A percentile compares a stretch with the other conserved stretches of the same genome.
Conservation (phyloP, 352 stramenopile genomes). For the Lagenidium giganteum region DNA sequence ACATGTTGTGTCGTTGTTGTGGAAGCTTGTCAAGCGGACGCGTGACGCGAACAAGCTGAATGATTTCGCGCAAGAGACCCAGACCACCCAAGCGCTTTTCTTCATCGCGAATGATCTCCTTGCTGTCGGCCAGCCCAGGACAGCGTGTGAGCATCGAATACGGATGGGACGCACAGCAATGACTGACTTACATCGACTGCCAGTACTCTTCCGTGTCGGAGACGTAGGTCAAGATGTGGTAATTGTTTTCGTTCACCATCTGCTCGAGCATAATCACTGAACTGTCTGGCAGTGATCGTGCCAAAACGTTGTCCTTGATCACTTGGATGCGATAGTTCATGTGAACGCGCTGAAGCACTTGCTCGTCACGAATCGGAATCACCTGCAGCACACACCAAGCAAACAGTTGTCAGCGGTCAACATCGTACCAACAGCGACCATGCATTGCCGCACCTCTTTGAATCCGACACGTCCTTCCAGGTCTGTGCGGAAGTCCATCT, state of each 20-base stretch:
- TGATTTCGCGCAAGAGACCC: conserved; percentile 52
- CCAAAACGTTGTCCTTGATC: conserved; percentile 74
- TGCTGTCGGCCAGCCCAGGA: too few species aligned
- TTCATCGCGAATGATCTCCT: conserved; percentile 26
- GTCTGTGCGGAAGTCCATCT: conserved; percentile 55
- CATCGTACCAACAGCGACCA: too few species aligned
- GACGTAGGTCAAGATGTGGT: conserved; percentile 66
- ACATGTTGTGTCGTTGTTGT: conserved; percentile 34
- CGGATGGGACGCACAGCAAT: too few species aligned
- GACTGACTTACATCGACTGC: conserved; percentile 36
- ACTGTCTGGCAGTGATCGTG: conserved; percentile 48
- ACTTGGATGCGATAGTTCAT: conserved; percentile 79
- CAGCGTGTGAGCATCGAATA: background rate
- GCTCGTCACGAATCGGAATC: conserved; percentile 48
- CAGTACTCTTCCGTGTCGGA: conserved; percentile 60
- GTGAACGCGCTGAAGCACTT: conserved; percentile 54
- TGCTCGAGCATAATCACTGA: conserved; percentile 66
- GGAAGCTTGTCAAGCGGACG: conserved; percentile 38
- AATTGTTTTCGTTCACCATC: conserved; percentile 76
- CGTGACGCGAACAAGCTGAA: conserved; percentile 44
- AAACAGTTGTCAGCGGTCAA: too few species aligned
- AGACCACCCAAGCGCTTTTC: conserved; percentile 38
- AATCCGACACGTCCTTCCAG: conserved; percentile 50
- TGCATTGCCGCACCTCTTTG: conserved; percentile 34
- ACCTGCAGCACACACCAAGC: too few species aligned